Evolutionary conservation across 306 rosid species (phyloP), one percentile per base, ranked within the genome.

Genomic region (Prunus dulcis): DNA sequence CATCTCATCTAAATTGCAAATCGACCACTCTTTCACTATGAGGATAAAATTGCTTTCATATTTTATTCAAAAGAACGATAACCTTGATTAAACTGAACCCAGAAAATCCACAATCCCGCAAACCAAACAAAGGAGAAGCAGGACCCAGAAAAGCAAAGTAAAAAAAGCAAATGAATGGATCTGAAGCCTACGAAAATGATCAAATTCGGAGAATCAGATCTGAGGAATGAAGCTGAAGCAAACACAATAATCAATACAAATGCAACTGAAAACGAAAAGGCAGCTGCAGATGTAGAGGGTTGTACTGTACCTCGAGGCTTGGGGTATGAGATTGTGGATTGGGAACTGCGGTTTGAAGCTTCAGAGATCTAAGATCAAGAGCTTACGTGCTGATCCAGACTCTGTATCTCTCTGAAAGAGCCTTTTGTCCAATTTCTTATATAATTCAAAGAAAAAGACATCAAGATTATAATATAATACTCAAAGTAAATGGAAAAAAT

Each of bases 351-450:
- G 9, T 60, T 22, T 60, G 34, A 25, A 60, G 34, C 30, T 60
- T 22, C 64, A 60, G 64, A 60, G 25, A 62, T 62, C 67, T 62
- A 62, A 28, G 41, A 62, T 62, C 12, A 28, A 62, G 43, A 28
- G 67, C 67, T 28, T 30, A 62, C 67, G 67, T 62, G 43, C 67
- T 14, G 41, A 62, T 62, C 38, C n/a, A 19, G 62, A 56, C 62
- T 19, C 62, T 56, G 62, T 10, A 22, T 56, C 62, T 56, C 62
- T 20, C 6, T 20, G 62, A 56, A 56, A 56, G 27, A 9, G 27
- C 62, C 62, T 56, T 20, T 56, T 56, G 27, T 56, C 62, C 62
- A 56, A 56, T n/a, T 3, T 7, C 10, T 56, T 52, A 52, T 18
- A 52, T 6, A 5, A 19, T 56, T 56, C 25, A 56, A 80, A 32